A percentile compares a stretch with the other conserved stretches of the same genome.
Evolutionary conservation across 169 alveolate species (phyloP).

Genomic region (Plasmodium sp.): DNA sequence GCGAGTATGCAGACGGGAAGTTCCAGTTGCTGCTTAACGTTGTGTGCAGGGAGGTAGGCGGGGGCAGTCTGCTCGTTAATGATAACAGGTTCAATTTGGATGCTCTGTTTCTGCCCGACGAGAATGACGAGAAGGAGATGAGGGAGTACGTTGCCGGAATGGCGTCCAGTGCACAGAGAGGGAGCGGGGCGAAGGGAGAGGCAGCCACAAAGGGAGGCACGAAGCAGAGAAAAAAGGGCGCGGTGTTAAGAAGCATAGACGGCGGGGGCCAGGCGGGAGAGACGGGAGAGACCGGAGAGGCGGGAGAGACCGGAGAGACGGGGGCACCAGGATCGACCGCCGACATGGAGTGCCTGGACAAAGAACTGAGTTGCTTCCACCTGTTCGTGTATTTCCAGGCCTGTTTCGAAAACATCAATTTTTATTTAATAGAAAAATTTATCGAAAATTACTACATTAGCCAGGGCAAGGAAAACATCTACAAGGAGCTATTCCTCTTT

Average conservation of each 20-base stretch:
- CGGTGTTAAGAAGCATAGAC: background rate
- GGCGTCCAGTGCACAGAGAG: background rate
- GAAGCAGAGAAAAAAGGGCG: background rate
- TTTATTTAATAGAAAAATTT: conserved; percentile 74
- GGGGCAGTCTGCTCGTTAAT: conserved; percentile 15
- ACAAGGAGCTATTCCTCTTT: conserved; percentile 55
- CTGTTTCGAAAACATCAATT: conserved; percentile 56
- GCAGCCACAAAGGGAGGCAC: background rate
- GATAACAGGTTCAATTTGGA: conserved; percentile 28
- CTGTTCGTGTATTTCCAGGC: conserved; percentile 38
- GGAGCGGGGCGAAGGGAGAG: background rate
- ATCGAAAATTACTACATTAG: conserved; percentile 52
- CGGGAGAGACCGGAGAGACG: background rate
- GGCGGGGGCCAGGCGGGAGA: background rate
- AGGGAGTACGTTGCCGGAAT: conserved; percentile 1
- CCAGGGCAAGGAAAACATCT: conserved; percentile 50
- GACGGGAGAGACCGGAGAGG: background rate
- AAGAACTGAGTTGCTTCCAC: conserved; percentile 54
- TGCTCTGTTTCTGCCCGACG: conserved; percentile 8
- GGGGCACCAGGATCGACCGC: background rate
- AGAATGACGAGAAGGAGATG: conserved; percentile 60
- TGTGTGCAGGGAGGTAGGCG: background rate
- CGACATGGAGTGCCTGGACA: background rate
- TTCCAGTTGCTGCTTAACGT: conserved; percentile 33
- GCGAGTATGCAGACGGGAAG: background rate